A percentile compares a stretch with the other conserved stretches of the same genome.
Evolutionary conservation across 2,329 filamentous ascomycete species (phyloP).

Genomic region (Pseudogymnoascus sp.): DNA sequence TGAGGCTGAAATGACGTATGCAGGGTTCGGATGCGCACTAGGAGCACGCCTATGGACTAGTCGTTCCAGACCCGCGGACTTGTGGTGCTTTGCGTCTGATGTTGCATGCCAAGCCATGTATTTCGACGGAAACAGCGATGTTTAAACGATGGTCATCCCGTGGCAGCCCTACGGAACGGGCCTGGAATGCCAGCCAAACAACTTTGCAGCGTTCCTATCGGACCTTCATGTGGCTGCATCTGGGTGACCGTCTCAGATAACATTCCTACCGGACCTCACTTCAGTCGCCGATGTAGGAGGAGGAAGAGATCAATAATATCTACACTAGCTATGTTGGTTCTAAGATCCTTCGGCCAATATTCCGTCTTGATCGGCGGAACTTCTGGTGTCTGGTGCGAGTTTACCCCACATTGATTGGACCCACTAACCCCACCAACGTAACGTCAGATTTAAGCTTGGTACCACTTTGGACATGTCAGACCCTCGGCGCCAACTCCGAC

Average conservation of each 20-base stretch:
- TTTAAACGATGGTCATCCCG: neutral
- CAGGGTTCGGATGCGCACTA: neutral
- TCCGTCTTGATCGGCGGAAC: neutral
- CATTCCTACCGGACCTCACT: neutral
- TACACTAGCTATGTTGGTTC: neutral
- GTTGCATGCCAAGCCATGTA: neutral
- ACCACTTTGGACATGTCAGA: neutral
- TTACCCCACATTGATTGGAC: slow-evolving; percentile 1
- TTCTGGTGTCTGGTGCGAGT: neutral
- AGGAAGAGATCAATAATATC: neutral
- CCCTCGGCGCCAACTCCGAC: neutral
- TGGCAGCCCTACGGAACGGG: neutral
- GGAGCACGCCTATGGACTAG: neutral
- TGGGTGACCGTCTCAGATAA: neutral
- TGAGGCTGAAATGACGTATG: neutral
- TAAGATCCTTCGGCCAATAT: neutral
- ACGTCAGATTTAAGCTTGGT: slow-evolving; percentile 5
- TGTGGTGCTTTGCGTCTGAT: neutral
- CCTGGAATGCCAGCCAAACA: neutral
- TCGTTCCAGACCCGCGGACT: neutral
- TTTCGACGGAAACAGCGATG: neutral
- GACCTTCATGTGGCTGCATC: neutral
- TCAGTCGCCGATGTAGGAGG: neutral
- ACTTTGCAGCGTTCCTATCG: neutral
- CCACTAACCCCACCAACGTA: neutral